Conservation (phyloP, 306 rosid genomes). For the Inga leiocalycina region DNA sequence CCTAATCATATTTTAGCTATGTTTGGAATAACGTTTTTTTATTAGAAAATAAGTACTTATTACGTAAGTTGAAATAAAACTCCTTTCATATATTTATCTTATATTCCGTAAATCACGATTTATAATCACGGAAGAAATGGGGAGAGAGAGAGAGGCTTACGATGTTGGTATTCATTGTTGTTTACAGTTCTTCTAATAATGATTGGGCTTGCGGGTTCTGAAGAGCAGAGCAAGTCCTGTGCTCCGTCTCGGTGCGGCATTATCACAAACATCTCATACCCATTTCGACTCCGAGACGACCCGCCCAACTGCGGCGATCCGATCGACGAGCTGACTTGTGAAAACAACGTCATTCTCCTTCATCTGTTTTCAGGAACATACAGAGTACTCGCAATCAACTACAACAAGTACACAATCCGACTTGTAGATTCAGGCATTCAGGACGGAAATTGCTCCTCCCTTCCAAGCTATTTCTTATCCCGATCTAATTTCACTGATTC, state of each 20-base stretch:
- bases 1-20: neutral
- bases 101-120: too few species aligned
- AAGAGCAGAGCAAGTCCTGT: too few species aligned
- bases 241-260: neutral
- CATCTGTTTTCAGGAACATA: neutral
- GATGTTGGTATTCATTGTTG: too few species aligned
- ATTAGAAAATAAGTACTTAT: too few species aligned
- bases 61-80: too few species aligned
- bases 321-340: neutral
- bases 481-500: neutral
- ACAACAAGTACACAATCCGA: conserved; percentile 10
- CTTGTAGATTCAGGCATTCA: neutral
- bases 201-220: too few species aligned
- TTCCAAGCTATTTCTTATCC: neutral
- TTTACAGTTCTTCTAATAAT: too few species aligned
- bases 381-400: conserved; percentile 29
- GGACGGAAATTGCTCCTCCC: neutral
- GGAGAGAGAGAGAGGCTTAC: too few species aligned
- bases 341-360: neutral
- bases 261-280: neutral
- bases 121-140: too few species aligned
- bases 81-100: too few species aligned
- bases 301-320: neutral
- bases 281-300: neutral
- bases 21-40: too few species aligned